phyloP scores from a whole-genome alignment of 257 asterid species.

The Petunia axillaris region DNA sequence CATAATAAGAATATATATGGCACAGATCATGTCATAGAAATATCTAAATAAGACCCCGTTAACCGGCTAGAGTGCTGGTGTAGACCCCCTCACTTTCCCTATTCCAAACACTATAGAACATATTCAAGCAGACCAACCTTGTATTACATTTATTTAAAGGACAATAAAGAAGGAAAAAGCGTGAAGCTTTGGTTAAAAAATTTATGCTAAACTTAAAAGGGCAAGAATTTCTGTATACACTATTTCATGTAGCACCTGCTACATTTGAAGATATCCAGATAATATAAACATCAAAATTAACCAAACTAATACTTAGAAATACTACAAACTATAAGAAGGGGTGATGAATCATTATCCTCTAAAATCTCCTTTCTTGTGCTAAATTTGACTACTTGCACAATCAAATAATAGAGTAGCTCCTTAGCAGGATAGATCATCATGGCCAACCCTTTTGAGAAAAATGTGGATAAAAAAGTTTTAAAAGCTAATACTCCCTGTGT shows the following conservation, averaged over 20 bases:
- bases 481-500: too few species aligned
- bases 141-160: background rate
- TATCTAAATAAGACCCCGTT: constrained; percentile 39
- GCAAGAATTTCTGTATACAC: background rate
- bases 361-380: background rate
- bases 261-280: background rate
- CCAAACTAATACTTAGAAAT: constrained; percentile 11
- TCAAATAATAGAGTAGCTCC: constrained; percentile 2
- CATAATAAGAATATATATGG: constrained; percentile 50
- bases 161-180: background rate
- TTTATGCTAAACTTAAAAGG: background rate
- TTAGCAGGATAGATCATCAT: constrained; percentile 16
- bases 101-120: background rate
- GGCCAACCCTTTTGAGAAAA: background rate
- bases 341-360: background rate
- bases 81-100: constrained; percentile 10
- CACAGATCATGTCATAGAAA: constrained; percentile 12
- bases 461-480: background rate
- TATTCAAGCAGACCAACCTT: constrained; percentile 1
- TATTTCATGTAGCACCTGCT: constrained; percentile 9
- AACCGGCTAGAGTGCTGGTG: constrained; percentile 33
- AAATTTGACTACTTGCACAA: background rate
- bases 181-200: background rate
- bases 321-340: background rate
- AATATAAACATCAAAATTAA: background rate